phyloP scores from a whole-genome alignment of 2,329 filamentous ascomycete species.

The Curvularia eragrostidis region DNA sequence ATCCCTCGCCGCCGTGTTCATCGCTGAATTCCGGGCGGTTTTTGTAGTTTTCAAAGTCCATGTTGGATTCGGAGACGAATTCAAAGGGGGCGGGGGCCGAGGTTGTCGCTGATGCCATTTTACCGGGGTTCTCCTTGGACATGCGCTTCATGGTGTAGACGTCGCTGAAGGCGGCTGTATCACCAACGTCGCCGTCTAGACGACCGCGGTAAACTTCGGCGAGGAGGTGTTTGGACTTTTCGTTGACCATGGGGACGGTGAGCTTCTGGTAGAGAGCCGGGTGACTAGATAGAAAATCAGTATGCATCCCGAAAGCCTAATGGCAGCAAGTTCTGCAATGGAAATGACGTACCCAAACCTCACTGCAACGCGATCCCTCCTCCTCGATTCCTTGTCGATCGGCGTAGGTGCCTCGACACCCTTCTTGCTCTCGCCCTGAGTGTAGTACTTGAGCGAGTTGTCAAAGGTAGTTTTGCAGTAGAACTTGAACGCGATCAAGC shows the following conservation, averaged over 20 bases:
- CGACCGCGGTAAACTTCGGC: conserved; percentile 86
- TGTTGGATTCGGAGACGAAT: conserved; percentile 81
- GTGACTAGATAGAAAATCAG: conserved; percentile 60
- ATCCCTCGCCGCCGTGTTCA: conserved; percentile 78
- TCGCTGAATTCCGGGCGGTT: conserved; percentile 86
- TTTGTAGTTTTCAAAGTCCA: conserved; percentile 93
- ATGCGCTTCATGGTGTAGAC: conserved; percentile 83
- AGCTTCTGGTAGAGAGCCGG: conserved; percentile 88
- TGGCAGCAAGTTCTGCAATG: too few species aligned
- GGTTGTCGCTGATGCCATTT: conserved; percentile 46
- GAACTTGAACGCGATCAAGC: conserved; percentile 84
- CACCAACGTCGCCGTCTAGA: conserved; percentile 65
- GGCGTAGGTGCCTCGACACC: conserved; percentile 55
- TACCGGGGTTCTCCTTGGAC: conserved; percentile 66
- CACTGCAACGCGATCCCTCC: conserved; percentile 72
- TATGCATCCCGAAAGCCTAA: background rate
- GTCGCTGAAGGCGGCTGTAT: conserved; percentile 79
- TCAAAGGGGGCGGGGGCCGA: conserved; percentile 72
- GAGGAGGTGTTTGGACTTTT: conserved; percentile 85
- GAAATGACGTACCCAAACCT: conserved; percentile 65
- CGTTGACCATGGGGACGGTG: conserved; percentile 94
- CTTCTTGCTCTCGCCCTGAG: conserved; percentile 64
- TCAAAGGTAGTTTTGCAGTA: conserved; percentile 82
- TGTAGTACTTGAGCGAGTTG: conserved; percentile 79
- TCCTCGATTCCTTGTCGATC: conserved; percentile 52